A percentile compares a stretch with the other conserved stretches of the same genome.
Evolutionary conservation across 1,284 basidiomycete species (phyloP).

Genomic region (Peniophora sp.): DNA sequence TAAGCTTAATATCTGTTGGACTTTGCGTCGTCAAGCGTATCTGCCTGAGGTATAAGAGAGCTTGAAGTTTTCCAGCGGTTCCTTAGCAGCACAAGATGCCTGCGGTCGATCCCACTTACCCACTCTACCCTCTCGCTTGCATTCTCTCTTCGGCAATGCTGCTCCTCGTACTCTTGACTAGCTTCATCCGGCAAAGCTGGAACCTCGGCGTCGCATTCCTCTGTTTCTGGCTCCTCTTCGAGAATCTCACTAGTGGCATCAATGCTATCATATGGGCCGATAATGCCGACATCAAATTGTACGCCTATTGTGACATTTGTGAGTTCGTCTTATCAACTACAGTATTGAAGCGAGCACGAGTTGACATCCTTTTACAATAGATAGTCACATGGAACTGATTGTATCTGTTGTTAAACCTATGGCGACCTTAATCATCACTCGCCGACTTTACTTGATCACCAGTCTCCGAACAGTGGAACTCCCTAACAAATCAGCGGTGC

Average conservation of each 20-base stretch:
- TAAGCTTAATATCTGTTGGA: too few species aligned
- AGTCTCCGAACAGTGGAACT: not conserved
- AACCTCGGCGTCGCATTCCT: not conserved
- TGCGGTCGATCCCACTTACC: not conserved
- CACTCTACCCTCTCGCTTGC: not conserved
- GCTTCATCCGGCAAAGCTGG: constrained; percentile 1
- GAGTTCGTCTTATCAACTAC: not conserved
- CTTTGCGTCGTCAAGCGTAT: too few species aligned
- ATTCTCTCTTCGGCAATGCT: not conserved
- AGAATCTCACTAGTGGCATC: not conserved
- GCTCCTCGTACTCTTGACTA: not conserved
- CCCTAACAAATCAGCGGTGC: not conserved
- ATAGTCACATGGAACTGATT: not conserved
- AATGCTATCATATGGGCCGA: not conserved
- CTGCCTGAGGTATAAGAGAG: too few species aligned
- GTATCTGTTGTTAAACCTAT: not conserved
- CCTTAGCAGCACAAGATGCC: too few species aligned
- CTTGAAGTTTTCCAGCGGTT: too few species aligned
- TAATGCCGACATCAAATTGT: not conserved
- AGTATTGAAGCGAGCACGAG: not conserved
- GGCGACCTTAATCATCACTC: not conserved
- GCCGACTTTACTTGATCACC: not conserved
- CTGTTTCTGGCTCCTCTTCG: not conserved
- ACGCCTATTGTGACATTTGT: not conserved
- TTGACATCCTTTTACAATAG: not conserved